phyloP scores from a whole-genome alignment of 108 stramenopile genomes.

The Ochromonas danica region DNA sequence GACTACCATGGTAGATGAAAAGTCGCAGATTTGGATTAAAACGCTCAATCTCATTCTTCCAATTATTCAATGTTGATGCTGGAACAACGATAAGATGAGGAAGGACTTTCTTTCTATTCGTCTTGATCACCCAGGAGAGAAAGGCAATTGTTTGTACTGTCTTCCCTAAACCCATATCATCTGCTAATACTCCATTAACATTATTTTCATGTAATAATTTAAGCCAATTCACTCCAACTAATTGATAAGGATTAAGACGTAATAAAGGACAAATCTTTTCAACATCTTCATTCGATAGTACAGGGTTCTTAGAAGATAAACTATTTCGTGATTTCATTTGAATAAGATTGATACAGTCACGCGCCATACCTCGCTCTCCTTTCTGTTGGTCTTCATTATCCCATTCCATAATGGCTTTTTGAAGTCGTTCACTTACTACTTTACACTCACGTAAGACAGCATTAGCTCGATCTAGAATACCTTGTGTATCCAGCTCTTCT shows the following conservation, averaged over 20 bases:
- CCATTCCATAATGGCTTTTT: background rate
- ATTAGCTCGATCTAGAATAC: background rate
- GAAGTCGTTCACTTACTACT: background rate
- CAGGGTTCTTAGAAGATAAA: background rate
- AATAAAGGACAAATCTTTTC: constrained; percentile 11
- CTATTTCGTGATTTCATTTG: background rate
- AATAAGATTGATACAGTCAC: background rate
- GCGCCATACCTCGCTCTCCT: background rate
- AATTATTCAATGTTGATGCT: constrained; percentile 56
- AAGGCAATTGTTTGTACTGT: constrained; percentile 58
- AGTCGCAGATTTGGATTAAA: constrained; percentile 48
- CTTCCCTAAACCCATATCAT: constrained; percentile 42
- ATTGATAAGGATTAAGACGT: constrained; percentile 46
- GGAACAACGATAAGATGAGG: constrained; percentile 57
- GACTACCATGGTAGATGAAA: constrained; percentile 48
- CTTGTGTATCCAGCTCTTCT: background rate
- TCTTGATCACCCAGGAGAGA: constrained; percentile 31
- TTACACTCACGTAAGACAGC: background rate
- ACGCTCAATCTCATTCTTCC: constrained; percentile 49
- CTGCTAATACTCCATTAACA: constrained; percentile 31
- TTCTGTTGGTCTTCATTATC: background rate
- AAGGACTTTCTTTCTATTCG: background rate
- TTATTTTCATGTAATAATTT: constrained; percentile 43
- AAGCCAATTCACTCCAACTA: constrained; percentile 59
- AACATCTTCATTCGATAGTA: constrained; percentile 21